A percentile compares a stretch with the other conserved stretches of the same genome.
Conservation (phyloP, 352 stramenopile genomes). For the Phytophthora niederhauseri region DNA sequence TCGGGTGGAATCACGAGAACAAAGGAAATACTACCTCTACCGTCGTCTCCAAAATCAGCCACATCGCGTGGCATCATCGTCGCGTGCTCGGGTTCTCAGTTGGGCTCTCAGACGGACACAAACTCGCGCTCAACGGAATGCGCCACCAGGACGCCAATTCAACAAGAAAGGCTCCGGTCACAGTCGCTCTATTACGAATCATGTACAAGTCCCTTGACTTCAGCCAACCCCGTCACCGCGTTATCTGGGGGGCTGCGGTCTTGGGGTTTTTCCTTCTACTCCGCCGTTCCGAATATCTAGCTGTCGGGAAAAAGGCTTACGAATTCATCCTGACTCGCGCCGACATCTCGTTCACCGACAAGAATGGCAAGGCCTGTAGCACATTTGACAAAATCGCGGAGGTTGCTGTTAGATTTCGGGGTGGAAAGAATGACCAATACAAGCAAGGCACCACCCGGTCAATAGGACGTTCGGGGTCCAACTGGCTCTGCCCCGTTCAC, state of each 20-base stretch:
- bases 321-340: conserved; percentile 1
- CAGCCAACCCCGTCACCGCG: background rate
- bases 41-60: background rate
- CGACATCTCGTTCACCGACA: background rate
- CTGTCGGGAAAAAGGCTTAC: background rate
- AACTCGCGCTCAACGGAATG: background rate
- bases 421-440: background rate
- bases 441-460: background rate
- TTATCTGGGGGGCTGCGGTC: background rate
- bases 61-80: conserved; percentile 2
- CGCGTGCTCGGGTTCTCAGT: background rate
- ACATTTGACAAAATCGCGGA: conserved; percentile 1
- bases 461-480: background rate
- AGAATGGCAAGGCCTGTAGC: background rate
- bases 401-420: background rate
- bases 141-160: background rate
- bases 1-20: background rate
- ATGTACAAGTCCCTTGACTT: background rate
- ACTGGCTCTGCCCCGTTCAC: background rate
- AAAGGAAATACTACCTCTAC: background rate
- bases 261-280: background rate
- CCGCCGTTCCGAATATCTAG: background rate
- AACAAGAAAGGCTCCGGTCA: background rate
- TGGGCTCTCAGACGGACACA: background rate
- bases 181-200: background rate